Evolutionary conservation across 2,329 filamentous ascomycete genomes (phyloP), one percentile per base, ranked within the genome.

Genomic region (Diaporthe citriasiana): DNA sequence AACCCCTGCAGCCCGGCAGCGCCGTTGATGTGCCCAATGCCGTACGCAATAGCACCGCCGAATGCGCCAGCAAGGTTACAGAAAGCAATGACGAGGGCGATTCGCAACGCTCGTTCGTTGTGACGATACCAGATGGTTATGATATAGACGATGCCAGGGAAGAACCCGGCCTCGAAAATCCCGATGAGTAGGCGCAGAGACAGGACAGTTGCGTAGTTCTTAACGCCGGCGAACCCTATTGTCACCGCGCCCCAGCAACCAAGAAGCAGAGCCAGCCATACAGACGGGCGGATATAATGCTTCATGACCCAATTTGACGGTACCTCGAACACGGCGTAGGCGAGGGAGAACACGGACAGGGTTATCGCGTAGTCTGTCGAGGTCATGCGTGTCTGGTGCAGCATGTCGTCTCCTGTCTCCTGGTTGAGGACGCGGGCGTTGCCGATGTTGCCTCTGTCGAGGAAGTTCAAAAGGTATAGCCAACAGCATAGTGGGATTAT

Each of bases 21-120:
- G 7, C 84, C 84, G 30, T 83, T 77, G 81, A 83, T 81, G 35
- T 82, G 79, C 33, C 78, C 77, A 33, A 84, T 82, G 0, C 78
- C 82, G 53, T 79, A 82, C 0, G 83, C 82, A 0, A 85, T 76
- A 7, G 75, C 59, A 1, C 76, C 78, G 30, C 74, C 74, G 7
- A 76, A 76, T 13, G 72, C 79, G 6, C 79, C 78, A 69, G 73
- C 76, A 33, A 78, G 71, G 40, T 73, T 75, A 35, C 78, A 78
- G 12, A 76, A 72, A 1, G 70, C 70, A 33, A 72, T 72, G 1
- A 72, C 70, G 1, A 72, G 50, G 10, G 70, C 70, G 30, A 72
- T 72, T 73, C 72, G 79, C 76, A 78, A 78, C 74, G 77, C 78
- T 3, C 82, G 75, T 74, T 83, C 81, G 65, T 82, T 78, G 13